These are phyloP conservation scores for bread wheat (Triticum aestivum) DNA, from an alignment of 176 grass and related monocot species.

Conservation along the genomic window DNA sequence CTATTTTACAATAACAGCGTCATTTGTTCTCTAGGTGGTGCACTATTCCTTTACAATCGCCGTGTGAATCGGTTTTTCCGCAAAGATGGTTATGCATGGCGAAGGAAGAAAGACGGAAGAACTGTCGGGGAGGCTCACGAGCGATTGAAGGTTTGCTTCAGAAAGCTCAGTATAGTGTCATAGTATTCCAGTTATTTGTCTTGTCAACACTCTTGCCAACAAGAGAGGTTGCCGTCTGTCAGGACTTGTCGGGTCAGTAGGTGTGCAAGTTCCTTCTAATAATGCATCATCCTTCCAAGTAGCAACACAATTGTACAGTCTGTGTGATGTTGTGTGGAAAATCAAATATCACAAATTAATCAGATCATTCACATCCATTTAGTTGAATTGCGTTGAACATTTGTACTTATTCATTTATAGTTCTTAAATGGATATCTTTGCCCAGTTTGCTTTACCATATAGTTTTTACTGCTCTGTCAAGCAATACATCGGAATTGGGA, in stretches of 20 bases:
- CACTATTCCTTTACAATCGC: conserved; percentile 92
- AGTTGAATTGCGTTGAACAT: background rate
- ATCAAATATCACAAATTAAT: background rate
- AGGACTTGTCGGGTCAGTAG: background rate
- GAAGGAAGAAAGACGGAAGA: conserved; percentile 91
- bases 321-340: background rate
- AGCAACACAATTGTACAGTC: background rate
- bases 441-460: background rate
- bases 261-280: background rate
- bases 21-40: conserved; percentile 63
- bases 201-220: conserved; percentile 1
- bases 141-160: conserved; percentile 69
- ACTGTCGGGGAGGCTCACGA: conserved; percentile 93
- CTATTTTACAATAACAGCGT: conserved; percentile 10
- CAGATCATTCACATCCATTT: background rate
- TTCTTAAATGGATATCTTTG: conserved; percentile 13
- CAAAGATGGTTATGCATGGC: conserved; percentile 91
- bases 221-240: background rate
- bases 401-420: background rate
- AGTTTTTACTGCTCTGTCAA: background rate
- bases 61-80: conserved; percentile 92
- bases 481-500: background rate
- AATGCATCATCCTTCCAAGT: conserved; percentile 1
- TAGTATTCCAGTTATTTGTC: conserved; percentile 14
- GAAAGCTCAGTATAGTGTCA: conserved; percentile 20